Evolutionary conservation across 495 filamentous ascomycete species (phyloP).

Genomic region (Hypoxylon fragiforme): DNA sequence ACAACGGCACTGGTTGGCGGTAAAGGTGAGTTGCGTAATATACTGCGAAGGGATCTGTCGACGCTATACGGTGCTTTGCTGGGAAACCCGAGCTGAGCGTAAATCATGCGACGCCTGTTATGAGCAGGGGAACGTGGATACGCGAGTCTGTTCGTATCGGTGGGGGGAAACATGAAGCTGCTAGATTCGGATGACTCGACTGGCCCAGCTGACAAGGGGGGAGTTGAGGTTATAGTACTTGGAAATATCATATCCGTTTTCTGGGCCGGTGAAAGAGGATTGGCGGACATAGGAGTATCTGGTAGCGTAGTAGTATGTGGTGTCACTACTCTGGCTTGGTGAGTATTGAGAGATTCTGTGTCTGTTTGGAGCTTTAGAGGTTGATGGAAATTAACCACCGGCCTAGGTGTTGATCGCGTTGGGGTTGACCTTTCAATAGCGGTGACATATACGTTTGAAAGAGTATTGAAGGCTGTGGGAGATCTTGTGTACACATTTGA

Average conservation of each 20-base stretch:
- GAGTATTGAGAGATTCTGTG: constrained; percentile 27
- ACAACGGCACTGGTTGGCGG: constrained; percentile 50
- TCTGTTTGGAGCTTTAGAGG: constrained; percentile 54
- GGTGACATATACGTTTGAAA: constrained; percentile 75
- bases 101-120: constrained; percentile 30
- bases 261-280: constrained; percentile 46
- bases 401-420: constrained; percentile 44
- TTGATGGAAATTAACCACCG: constrained; percentile 46
- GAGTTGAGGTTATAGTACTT: constrained; percentile 53
- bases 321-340: constrained; percentile 38
- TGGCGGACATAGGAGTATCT: constrained; percentile 50
- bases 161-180: constrained; percentile 45
- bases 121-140: constrained; percentile 28
- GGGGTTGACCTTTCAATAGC: constrained; percentile 67
- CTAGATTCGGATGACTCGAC: constrained; percentile 42
- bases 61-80: constrained; percentile 62
- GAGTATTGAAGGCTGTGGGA: constrained; percentile 80
- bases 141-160: constrained; percentile 21
- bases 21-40: constrained; percentile 75
- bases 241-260: constrained; percentile 45
- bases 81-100: constrained; percentile 12
- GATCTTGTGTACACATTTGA: constrained; percentile 62
- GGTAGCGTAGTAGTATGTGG: constrained; percentile 48
- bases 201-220: constrained; percentile 52
- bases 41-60: constrained; percentile 67